Conservation (phyloP, 2,329 filamentous ascomycete genomes). For the Thermothelomyces thermophilus region DNA sequence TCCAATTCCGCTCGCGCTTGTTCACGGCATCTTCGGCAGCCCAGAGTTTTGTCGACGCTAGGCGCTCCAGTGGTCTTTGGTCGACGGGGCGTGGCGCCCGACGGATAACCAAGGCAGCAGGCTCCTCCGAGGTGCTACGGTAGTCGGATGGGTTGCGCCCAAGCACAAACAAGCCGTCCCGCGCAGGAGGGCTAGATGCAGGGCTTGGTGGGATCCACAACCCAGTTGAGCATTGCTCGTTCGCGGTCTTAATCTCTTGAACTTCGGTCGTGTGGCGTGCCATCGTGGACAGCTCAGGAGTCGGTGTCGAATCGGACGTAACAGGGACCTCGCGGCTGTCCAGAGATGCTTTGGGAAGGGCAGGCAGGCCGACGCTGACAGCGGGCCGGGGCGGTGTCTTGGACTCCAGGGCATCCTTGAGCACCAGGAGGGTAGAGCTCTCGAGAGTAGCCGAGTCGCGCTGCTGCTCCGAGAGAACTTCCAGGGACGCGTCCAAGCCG, state of each 20-base stretch:
- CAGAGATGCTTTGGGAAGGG: conserved; percentile 17
- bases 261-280: conserved; percentile 9
- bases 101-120: conserved; percentile 29
- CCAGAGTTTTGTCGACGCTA: conserved; percentile 28
- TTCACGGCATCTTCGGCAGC: conserved; percentile 1
- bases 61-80: conserved; percentile 24
- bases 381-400: conserved; percentile 4
- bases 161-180: conserved; percentile 6
- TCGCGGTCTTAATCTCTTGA: conserved; percentile 10
- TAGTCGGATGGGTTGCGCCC: conserved; percentile 22
- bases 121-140: conserved; percentile 28
- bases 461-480: conserved; percentile 19
- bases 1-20: conserved; percentile 25
- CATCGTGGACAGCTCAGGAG: conserved; percentile 13
- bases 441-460: conserved; percentile 25
- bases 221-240: conserved; percentile 11
- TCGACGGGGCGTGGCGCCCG: conserved; percentile 26
- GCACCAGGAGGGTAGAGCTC: conserved; percentile 19
- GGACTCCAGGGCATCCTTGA: conserved; percentile 16
- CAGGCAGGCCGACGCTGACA: conserved; percentile 14
- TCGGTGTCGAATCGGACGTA: neutral
- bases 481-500: conserved; percentile 26
- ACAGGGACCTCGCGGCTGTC: neutral
- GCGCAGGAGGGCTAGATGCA: neutral
- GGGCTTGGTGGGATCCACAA: conserved; percentile 21